These are phyloP conservation scores for Pleurotus ostreatus DNA, from an alignment of 768 basidiomycete species.

Conservation along the genomic window DNA sequence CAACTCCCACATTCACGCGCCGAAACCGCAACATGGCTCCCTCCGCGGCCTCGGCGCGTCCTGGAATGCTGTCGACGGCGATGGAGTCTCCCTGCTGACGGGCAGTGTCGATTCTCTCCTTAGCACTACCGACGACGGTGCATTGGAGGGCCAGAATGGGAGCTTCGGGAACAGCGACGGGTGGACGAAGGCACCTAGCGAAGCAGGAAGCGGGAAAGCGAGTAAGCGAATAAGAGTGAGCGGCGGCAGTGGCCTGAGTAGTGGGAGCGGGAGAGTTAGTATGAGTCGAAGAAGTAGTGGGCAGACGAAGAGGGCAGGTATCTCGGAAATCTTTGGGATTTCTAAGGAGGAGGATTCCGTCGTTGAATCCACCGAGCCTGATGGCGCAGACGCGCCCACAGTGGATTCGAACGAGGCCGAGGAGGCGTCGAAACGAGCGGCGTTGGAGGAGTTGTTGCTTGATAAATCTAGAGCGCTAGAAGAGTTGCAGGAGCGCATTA, in stretches of 20 bases:
- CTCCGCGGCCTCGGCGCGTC: slow-evolving; percentile 6
- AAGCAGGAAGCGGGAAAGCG: neutral
- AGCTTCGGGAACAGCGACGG: neutral
- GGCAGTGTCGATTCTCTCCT: slow-evolving; percentile 3
- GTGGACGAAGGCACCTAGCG: neutral
- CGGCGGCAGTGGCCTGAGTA: neutral
- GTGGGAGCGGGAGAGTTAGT: neutral
- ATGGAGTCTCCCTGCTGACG: neutral
- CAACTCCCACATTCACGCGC: neutral
- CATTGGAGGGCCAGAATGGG: neutral
- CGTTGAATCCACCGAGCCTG: too few species aligned
- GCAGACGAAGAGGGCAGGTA: neutral
- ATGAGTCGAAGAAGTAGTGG: neutral
- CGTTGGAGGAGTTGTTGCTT: neutral
- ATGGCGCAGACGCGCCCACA: neutral
- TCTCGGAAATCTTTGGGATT: neutral
- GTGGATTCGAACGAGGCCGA: neutral
- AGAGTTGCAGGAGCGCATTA: neutral
- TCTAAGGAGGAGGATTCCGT: neutral
- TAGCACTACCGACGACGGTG: neutral
- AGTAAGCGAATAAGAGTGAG: too few species aligned
- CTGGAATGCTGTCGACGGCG: slow-evolving; percentile 3
- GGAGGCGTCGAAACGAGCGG: neutral
- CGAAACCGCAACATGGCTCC: neutral
- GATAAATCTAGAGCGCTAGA: neutral